phyloP scores from a whole-genome alignment of 495 filamentous ascomycete species.

The Neurospora sp. region DNA sequence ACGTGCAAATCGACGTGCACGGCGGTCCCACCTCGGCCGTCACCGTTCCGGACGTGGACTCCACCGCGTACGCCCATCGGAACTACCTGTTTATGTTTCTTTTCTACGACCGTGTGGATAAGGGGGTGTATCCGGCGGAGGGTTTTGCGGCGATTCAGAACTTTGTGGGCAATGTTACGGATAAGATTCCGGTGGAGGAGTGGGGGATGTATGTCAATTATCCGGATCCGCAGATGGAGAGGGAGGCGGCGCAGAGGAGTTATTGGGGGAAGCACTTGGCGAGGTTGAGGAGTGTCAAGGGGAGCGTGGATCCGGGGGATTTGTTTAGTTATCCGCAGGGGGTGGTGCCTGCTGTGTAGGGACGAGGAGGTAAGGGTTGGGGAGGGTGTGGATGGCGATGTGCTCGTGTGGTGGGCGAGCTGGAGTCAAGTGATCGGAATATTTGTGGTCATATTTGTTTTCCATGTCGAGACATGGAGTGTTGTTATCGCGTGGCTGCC shows the following conservation, averaged over 20 bases:
- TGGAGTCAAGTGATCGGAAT: background rate
- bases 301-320: constrained; percentile 43
- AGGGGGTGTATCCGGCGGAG: constrained; percentile 20
- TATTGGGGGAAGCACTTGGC: constrained; percentile 49
- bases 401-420: background rate
- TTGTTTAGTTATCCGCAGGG: constrained; percentile 49
- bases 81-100: constrained; percentile 36
- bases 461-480: background rate
- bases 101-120: constrained; percentile 32
- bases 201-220: constrained; percentile 42
- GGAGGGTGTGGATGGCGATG: background rate
- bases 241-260: constrained; percentile 24
- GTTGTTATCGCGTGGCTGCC: background rate
- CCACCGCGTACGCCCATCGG: constrained; percentile 34
- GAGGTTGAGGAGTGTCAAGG: constrained; percentile 46
- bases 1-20: constrained; percentile 37
- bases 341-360: constrained; percentile 10
- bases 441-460: background rate
- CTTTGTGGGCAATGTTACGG: constrained; percentile 27
- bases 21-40: constrained; percentile 35
- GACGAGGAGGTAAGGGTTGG: background rate
- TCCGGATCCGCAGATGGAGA: constrained; percentile 29
- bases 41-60: constrained; percentile 10
- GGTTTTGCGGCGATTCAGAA: constrained; percentile 27
- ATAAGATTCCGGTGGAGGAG: constrained; percentile 14